phyloP scores from a whole-genome alignment of 306 rosid species.

The Alnus rubra region DNA sequence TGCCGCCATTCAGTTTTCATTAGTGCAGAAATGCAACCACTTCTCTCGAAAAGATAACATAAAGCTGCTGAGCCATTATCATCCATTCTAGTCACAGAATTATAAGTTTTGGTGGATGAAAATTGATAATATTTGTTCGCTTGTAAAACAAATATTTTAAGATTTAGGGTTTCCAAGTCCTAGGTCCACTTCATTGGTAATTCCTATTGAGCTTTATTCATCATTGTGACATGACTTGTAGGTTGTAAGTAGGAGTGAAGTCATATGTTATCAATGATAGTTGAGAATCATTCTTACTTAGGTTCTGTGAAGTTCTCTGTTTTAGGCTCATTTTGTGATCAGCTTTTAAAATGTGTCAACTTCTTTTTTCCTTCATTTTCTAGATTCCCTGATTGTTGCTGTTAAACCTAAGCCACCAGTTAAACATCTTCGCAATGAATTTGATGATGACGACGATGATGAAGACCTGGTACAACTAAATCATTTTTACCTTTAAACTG shows the following conservation, averaged over 20 bases:
- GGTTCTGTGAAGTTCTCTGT: not conserved
- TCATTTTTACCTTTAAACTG: constrained; percentile 19
- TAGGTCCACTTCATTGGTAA: not conserved
- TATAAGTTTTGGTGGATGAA: not conserved
- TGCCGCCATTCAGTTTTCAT: not conserved
- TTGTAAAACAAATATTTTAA: not conserved
- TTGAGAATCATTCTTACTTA: not conserved
- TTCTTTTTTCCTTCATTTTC: constrained; percentile 22
- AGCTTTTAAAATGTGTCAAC: not conserved
- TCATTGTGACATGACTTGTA: not conserved
- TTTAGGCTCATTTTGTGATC: not conserved
- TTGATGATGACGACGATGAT: constrained; percentile 68
- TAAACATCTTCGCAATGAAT: constrained; percentile 46
- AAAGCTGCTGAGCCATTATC: not conserved
- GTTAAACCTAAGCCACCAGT: constrained; percentile 92
- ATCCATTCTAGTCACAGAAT: not conserved
- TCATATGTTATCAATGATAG: not conserved
- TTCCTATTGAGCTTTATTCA: not conserved
- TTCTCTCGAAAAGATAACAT: not conserved
- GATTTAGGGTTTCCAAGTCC: not conserved
- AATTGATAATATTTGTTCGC: not conserved
- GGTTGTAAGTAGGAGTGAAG: not conserved
- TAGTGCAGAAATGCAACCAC: not conserved
- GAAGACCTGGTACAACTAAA: constrained; percentile 74
- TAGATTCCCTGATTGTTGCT: constrained; percentile 82